Percentiles rank a stretch among this genome's conserved stretches.
Conservation (phyloP, 257 asterid genomes). For the Buddleja alternifolia region DNA sequence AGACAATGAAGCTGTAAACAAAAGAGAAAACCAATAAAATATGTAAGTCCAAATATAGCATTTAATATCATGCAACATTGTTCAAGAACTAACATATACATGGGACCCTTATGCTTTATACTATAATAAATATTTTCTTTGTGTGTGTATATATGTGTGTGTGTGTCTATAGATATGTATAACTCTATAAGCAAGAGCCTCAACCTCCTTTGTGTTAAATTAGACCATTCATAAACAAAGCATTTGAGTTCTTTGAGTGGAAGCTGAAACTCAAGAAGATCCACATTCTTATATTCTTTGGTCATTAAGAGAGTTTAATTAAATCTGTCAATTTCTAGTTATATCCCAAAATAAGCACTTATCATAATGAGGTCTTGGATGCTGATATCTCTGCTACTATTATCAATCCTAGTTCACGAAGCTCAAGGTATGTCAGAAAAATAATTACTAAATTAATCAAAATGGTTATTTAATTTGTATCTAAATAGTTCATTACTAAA, state of each 20-base stretch:
- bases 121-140: not conserved
- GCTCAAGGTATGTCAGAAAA: slow-evolving; percentile 43
- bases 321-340: slow-evolving; percentile 1
- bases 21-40: too few species aligned
- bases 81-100: slow-evolving; percentile 26
- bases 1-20: not conserved
- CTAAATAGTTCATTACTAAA: not conserved
- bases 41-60: too few species aligned
- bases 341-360: slow-evolving; percentile 13
- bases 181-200: slow-evolving; percentile 15
- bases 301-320: slow-evolving; percentile 11
- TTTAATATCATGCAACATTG: not conserved
- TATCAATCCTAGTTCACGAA: slow-evolving; percentile 46
- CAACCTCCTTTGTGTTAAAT: slow-evolving; percentile 13
- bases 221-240: slow-evolving; percentile 21
- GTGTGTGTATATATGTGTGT: not conserved
- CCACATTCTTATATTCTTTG: slow-evolving; percentile 31
- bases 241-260: slow-evolving; percentile 26
- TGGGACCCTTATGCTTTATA: slow-evolving; percentile 31
- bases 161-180: not conserved
- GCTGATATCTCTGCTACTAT: slow-evolving; percentile 45
- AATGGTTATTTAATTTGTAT: not conserved
- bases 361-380: slow-evolving; percentile 40
- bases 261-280: slow-evolving; percentile 25
- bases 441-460: not conserved